Base-by-base conservation (phyloP, 768 basidiomycete genomes). In the Xanthoconium purpureum region DNA sequence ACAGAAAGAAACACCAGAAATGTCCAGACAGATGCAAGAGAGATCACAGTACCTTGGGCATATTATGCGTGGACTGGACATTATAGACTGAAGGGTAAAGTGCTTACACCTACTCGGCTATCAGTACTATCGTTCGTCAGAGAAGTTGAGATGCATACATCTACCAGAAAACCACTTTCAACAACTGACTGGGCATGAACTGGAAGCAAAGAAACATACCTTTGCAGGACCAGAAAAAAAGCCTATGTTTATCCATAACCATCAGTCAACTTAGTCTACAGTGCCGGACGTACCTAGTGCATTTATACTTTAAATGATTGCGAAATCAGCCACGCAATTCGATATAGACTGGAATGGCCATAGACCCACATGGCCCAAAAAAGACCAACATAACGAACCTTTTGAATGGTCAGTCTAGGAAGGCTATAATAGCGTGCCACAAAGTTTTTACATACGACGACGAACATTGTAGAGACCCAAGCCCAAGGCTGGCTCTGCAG, bases 371-470 rank as follows among this genome's bases (percentile, higher is more conserved):
- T 30, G 13, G 20, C 33, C 42, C 47, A 53, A 44, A 33, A 53
- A 44, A 63, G 35, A 28, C 62, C 54, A 1, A 32, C 3, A 18
- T 59, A 63, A 15, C 62, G 62, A n/a, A 63, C 39, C 62, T 63
- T 6, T 24, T 32, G 3, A 6, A 35, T 3, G 8, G 9, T 12
- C 12, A 8, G 12, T 35, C 33, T 9, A 35, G 12, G 12, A 35
- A 9, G 12, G 8, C 9, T 12, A 35, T 35, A 6, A 35, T 2
- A 5, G 33, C 24, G 24, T 24, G 24, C 24, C 24, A 12, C 12
- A 8, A 35, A 38, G 37, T 6, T 1, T 13, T 14, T 15, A 38
- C 15, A 35, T 15, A 65, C 63, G 1, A 64, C 0, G 24, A 61
- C 14, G 20, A 64, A 63, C 0, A 61, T 3, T 2, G 44, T 47